phyloP scores from a whole-genome alignment of 257 asterid genomes.

The Solanum rostratum region DNA sequence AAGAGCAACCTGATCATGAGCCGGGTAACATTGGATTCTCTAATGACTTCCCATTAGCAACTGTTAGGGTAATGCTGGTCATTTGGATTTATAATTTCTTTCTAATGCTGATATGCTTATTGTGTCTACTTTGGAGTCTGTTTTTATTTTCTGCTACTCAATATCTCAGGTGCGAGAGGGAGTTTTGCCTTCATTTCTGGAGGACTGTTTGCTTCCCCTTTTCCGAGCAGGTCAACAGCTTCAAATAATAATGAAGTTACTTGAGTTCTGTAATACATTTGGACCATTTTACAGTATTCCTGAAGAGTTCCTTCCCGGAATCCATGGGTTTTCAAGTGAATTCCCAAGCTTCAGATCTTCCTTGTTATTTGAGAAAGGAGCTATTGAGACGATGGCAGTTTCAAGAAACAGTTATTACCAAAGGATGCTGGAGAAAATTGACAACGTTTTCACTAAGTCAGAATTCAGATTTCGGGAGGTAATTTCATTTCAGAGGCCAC shows the following conservation, averaged over 20 bases:
- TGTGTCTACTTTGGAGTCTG: slow-evolving; percentile 10
- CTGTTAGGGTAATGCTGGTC: slow-evolving; percentile 49
- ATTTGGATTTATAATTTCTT: slow-evolving; percentile 3
- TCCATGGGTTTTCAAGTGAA: slow-evolving; percentile 39
- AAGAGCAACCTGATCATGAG: slow-evolving; percentile 20
- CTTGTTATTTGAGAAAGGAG: slow-evolving; percentile 61
- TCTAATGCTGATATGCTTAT: slow-evolving; percentile 5
- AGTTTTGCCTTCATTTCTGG: slow-evolving; percentile 79
- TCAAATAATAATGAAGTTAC: slow-evolving; percentile 78
- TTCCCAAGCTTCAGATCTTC: slow-evolving; percentile 49
- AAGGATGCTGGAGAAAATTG: slow-evolving; percentile 65
- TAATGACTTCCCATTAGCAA: slow-evolving; percentile 43
- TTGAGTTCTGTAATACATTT: slow-evolving; percentile 49
- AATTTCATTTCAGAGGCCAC: slow-evolving; percentile 4
- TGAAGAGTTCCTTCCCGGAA: slow-evolving; percentile 59
- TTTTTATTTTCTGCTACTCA: slow-evolving; percentile 8
- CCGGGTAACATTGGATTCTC: slow-evolving; percentile 23
- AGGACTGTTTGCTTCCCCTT: slow-evolving; percentile 63
- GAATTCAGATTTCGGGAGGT: slow-evolving; percentile 65
- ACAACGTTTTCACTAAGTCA: slow-evolving; percentile 35
- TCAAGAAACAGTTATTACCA: slow-evolving; percentile 59
- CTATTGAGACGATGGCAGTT: slow-evolving; percentile 43
- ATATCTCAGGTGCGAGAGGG: slow-evolving; percentile 70
- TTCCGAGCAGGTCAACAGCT: slow-evolving; percentile 98
- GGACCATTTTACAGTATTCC: slow-evolving; percentile 32